A percentile compares a stretch with the other conserved stretches of the same genome.
Conservation (phyloP, 2,329 filamentous ascomycete species). For the Ceratocystis lukuohia region DNA sequence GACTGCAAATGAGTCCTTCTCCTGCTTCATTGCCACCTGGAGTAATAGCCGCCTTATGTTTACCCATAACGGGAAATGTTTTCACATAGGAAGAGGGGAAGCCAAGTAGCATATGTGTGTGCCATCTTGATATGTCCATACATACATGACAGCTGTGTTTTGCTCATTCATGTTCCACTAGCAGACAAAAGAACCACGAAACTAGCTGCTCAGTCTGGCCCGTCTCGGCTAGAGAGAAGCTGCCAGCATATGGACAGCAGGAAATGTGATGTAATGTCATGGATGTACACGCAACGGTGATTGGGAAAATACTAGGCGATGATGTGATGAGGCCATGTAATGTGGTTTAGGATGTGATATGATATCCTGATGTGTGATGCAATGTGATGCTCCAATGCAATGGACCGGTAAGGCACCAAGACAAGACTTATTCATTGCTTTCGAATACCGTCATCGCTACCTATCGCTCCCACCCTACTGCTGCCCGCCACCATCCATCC, state of each 20-base stretch:
- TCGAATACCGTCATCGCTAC: background rate
- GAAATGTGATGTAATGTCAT: background rate
- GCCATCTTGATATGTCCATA: background rate
- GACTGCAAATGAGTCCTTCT: background rate
- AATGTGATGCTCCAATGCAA: background rate
- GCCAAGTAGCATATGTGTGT: background rate
- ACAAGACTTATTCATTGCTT: background rate
- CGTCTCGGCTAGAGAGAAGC: background rate
- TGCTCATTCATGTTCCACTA: background rate
- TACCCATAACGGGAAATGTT: background rate
- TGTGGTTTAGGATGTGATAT: background rate
- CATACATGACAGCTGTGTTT: background rate
- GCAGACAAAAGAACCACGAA: background rate
- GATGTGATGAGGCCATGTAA: background rate
- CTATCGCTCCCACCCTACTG: background rate
- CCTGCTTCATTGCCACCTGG: background rate
- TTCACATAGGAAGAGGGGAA: background rate
- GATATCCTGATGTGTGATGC: background rate
- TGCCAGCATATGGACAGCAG: background rate
- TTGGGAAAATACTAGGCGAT: background rate
- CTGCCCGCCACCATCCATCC: background rate
- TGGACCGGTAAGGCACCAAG: constrained; percentile 5
- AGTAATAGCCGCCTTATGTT: background rate
- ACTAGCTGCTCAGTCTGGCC: background rate
- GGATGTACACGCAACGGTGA: background rate